These are phyloP conservation scores for Acacia confusa DNA, from an alignment of 306 rosid genomes.

Conservation along the genomic window DNA sequence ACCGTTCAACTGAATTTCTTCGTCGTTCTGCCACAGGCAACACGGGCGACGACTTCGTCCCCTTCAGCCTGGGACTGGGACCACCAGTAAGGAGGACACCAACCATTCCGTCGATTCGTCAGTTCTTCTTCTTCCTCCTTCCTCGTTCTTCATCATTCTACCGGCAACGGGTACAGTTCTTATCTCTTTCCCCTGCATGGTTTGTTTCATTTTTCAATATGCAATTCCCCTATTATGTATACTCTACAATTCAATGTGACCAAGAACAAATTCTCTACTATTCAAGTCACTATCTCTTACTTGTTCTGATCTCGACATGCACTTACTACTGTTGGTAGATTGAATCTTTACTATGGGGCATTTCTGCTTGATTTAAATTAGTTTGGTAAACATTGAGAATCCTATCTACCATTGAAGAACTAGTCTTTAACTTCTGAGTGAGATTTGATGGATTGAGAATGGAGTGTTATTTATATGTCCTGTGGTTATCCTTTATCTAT, in stretches of 20 bases:
- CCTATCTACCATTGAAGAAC: neutral
- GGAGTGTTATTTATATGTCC: neutral
- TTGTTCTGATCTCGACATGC: neutral
- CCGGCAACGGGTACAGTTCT: neutral
- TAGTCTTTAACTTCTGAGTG: neutral
- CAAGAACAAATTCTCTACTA: no score
- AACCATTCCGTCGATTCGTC: neutral
- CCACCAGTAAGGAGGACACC: no score
- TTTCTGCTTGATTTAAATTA: neutral
- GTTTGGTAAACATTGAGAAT: neutral
- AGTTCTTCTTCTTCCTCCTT: neutral
- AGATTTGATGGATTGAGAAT: neutral
- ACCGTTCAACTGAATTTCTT: neutral
- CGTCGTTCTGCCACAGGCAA: neutral
- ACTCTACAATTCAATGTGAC: no score
- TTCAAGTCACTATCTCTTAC: neutral
- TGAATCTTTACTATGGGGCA: neutral
- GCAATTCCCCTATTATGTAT: no score
- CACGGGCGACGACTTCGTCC: no score
- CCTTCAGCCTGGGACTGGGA: no score
- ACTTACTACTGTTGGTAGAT: neutral
- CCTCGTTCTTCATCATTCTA: neutral
- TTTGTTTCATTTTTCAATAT: no score
- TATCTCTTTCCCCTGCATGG: neutral
- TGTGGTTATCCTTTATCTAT: neutral